phyloP scores from a whole-genome alignment of 805 yeast species.

The Zygotorulaspora danielsina region DNA sequence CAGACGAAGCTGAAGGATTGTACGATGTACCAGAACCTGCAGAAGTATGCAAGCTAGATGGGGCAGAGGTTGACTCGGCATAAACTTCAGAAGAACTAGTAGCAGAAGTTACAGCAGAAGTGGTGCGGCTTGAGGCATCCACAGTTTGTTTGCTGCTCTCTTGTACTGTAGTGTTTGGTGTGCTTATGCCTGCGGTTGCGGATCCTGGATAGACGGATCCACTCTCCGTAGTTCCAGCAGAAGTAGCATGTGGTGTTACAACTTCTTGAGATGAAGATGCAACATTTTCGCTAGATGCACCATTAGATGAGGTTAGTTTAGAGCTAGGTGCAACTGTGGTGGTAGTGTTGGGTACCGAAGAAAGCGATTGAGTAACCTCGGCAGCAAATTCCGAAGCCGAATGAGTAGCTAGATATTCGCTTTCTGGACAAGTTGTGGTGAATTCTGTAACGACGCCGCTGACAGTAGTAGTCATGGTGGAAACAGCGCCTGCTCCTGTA shows the following conservation, averaged over 20 bases:
- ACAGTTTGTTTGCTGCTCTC: too few relatives aligned
- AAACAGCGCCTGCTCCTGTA: conserved; percentile 1
- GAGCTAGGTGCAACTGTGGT: not conserved
- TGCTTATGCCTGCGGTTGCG: not conserved
- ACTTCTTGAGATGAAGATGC: not conserved
- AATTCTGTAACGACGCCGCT: conserved; percentile 8
- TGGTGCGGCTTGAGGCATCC: too few relatives aligned
- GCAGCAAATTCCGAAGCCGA: too few relatives aligned
- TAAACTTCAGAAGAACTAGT: too few relatives aligned
- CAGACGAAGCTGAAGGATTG: not conserved
- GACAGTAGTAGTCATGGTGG: conserved; percentile 6
- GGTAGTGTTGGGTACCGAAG: not conserved
- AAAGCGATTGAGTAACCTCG: not conserved
- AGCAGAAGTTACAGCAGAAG: too few relatives aligned
- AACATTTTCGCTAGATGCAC: not conserved
- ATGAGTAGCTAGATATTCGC: too few relatives aligned
- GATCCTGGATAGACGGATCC: not conserved
- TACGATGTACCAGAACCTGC: not conserved
- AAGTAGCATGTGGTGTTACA: not conserved
- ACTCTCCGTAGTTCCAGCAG: not conserved
- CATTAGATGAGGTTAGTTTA: not conserved
- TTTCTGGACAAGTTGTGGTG: conserved; percentile 11
- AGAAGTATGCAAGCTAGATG: not conserved
- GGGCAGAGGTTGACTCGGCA: too few relatives aligned
- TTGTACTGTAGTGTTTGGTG: too few relatives aligned